Evolutionary conservation across 805 yeast genomes (phyloP).

Genomic region (Lipomyces lipofer): DNA sequence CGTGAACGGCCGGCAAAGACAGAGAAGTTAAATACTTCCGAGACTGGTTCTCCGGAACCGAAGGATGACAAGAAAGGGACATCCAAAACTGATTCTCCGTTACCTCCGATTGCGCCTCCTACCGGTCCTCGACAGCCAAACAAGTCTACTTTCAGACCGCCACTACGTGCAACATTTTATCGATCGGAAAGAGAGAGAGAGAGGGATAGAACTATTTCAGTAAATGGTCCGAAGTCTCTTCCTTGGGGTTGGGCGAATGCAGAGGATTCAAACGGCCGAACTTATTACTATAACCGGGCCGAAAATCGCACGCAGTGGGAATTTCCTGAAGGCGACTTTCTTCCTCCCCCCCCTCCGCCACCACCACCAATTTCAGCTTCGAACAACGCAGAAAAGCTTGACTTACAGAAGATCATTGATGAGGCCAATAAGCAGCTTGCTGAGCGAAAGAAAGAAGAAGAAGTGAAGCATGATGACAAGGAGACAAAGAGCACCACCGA

Average conservation of each 20-base stretch:
- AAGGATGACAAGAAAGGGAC: neutral
- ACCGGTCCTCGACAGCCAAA: neutral
- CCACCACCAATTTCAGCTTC: conserved; percentile 32
- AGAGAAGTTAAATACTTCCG: neutral
- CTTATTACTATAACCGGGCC: conserved; percentile 57
- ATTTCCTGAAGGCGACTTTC: conserved; percentile 45
- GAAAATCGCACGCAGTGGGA: conserved; percentile 60
- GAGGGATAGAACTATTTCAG: conserved; percentile 2
- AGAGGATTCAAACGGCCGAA: conserved; percentile 45
- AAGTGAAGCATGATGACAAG: conserved; percentile 12
- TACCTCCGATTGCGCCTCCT: neutral
- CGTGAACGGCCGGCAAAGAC: conserved; percentile 37
- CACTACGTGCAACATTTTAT: conserved; percentile 6
- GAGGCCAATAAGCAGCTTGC: conserved; percentile 40
- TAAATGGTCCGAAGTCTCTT: conserved; percentile 38
- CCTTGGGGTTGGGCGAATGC: conserved; percentile 69
- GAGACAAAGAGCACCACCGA: conserved; percentile 5
- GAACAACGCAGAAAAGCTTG: conserved; percentile 34
- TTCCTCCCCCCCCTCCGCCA: conserved; percentile 39
- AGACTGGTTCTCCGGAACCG: neutral
- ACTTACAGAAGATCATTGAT: conserved; percentile 44
- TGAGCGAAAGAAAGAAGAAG: conserved; percentile 42
- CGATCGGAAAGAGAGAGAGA: too few relatives aligned
- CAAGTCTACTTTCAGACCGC: neutral
- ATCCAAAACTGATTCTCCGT: neutral